These are phyloP conservation scores for Mycena belliarum DNA, from an alignment of 768 basidiomycete genomes.

Conservation along the genomic window DNA sequence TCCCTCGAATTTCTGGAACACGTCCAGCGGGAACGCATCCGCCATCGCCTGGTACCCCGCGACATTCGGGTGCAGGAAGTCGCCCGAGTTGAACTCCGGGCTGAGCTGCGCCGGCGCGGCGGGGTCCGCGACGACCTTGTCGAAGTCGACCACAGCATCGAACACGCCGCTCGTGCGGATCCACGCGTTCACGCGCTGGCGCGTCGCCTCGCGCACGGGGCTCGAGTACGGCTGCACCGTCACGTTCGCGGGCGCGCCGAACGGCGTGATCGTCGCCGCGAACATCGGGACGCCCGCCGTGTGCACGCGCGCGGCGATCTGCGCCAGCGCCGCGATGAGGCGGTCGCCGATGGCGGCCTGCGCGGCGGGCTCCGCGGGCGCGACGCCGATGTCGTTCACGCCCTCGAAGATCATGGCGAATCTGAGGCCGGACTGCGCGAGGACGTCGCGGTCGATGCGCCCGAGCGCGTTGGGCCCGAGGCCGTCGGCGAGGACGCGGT, in stretches of 20 bases:
- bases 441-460: conserved; percentile 53
- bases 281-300: conserved; percentile 45
- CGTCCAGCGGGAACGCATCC: conserved; percentile 38
- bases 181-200: conserved; percentile 44
- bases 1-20: conserved; percentile 35
- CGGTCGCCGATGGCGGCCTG: conserved; percentile 41
- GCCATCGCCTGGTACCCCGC: conserved; percentile 47
- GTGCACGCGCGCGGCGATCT: conserved; percentile 45
- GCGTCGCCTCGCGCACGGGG: conserved; percentile 39
- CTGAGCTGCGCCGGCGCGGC: conserved; percentile 37
- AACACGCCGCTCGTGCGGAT: conserved; percentile 44
- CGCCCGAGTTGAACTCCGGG: conserved; percentile 43
- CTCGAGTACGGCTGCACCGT: conserved; percentile 40
- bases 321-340: conserved; percentile 46
- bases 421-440: conserved; percentile 45
- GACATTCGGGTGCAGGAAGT: conserved; percentile 49
- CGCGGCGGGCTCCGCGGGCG: conserved; percentile 31
- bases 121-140: conserved; percentile 48
- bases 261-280: conserved; percentile 54
- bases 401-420: conserved; percentile 55
- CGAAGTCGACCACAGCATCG: conserved; percentile 51
- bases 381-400: conserved; percentile 54
- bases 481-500: conserved; percentile 51
- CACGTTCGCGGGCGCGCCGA: conserved; percentile 33
- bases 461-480: conserved; percentile 48